Conservation (phyloP, 1,284 basidiomycete species). For the Athelia sp. region DNA sequence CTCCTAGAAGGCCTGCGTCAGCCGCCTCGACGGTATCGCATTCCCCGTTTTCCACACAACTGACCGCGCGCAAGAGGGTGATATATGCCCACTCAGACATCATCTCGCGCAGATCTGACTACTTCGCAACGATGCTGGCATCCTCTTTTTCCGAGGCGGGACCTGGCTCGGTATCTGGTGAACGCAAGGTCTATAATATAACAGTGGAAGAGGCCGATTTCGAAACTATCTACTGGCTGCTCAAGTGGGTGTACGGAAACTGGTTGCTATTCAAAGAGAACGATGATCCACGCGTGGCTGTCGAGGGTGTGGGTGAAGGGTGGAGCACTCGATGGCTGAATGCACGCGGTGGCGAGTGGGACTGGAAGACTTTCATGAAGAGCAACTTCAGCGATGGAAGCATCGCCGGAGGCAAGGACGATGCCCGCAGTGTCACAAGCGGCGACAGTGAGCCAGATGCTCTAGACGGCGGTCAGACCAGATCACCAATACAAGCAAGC, state of each 20-base stretch:
- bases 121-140: slow-evolving; percentile 75
- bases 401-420: slow-evolving; percentile 20
- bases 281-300: slow-evolving; percentile 58
- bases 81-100: slow-evolving; percentile 83
- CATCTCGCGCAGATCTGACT: slow-evolving; percentile 67
- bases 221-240: slow-evolving; percentile 77
- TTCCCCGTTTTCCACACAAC: slow-evolving; percentile 35
- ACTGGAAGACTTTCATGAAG: slow-evolving; percentile 60
- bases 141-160: slow-evolving; percentile 66
- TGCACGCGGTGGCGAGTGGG: slow-evolving; percentile 55
- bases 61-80: slow-evolving; percentile 57
- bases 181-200: slow-evolving; percentile 59
- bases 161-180: slow-evolving; percentile 31
- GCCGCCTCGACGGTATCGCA: slow-evolving; percentile 37
- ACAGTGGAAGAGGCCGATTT: slow-evolving; percentile 82
- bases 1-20: slow-evolving; percentile 18
- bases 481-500: slow-evolving; percentile 12
- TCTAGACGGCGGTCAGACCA: slow-evolving; percentile 1
- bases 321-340: slow-evolving; percentile 60
- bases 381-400: slow-evolving; percentile 29
- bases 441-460: slow-evolving; percentile 34
- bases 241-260: slow-evolving; percentile 80
- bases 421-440: slow-evolving; percentile 46
- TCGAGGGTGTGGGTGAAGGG: slow-evolving; percentile 55
- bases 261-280: slow-evolving; percentile 63